A percentile compares a stretch with the other conserved stretches of the same genome.
Evolutionary conservation across 345 rosid species (phyloP).

Genomic region (Heritiera fomes): DNA sequence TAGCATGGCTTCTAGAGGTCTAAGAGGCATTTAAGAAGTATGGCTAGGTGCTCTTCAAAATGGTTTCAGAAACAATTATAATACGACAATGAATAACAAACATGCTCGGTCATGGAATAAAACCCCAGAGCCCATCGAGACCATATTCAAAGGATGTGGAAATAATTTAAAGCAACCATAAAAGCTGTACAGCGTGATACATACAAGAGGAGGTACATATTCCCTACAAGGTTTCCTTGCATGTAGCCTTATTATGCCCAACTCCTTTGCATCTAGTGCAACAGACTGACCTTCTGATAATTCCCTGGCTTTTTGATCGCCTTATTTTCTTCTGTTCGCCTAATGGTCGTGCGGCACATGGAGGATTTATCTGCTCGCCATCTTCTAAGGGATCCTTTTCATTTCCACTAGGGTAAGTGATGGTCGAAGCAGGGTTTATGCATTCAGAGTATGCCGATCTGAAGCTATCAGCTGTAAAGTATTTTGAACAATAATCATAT

Average conservation of each 20-base stretch:
- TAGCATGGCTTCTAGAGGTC: not conserved
- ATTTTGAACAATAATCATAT: constrained; percentile 68
- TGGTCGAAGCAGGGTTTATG: constrained; percentile 44
- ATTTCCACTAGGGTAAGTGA: constrained; percentile 22
- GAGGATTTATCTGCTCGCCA: constrained; percentile 57
- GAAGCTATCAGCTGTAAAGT: constrained; percentile 59
- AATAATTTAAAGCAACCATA: not conserved
- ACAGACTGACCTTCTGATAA: constrained; percentile 50
- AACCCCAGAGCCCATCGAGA: not conserved
- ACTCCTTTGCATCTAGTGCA: constrained; percentile 78
- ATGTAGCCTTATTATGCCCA: constrained; percentile 81
- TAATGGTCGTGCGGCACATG: constrained; percentile 43
- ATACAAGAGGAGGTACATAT: not conserved
- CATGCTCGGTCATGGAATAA: not conserved
- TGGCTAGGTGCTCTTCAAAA: too few species aligned
- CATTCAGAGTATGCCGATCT: constrained; percentile 50
- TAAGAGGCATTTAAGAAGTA: too few species aligned
- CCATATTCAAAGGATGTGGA: not conserved
- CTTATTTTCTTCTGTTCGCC: constrained; percentile 46
- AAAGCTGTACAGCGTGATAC: constrained; percentile 6
- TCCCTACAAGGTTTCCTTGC: constrained; percentile 53
- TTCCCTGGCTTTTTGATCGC: constrained; percentile 42
- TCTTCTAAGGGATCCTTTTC: constrained; percentile 38
- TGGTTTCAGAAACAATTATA: too few species aligned
- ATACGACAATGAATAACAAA: not conserved